A percentile compares a stretch with the other conserved stretches of the same genome.
These are phyloP conservation scores for Lasiodiplodia sp. DNA, from an alignment of 2,329 filamentous ascomycete genomes.

Conservation along the genomic window DNA sequence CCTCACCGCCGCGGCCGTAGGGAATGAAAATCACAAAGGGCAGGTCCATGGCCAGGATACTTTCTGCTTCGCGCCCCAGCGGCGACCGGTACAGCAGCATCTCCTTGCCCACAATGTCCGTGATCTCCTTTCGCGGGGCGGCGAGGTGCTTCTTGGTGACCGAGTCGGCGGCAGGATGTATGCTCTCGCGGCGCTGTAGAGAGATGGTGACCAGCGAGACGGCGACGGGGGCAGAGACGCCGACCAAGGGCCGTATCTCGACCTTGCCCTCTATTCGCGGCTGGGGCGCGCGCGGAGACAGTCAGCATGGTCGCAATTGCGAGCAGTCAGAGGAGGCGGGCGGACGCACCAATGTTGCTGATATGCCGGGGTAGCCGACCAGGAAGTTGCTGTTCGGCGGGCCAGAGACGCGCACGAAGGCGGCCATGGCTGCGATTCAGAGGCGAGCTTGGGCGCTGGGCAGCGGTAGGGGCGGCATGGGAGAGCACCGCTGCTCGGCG, in stretches of 20 bases:
- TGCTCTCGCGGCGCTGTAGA: conserved; percentile 91
- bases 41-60: conserved; percentile 92
- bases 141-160: conserved; percentile 90
- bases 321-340: conserved; percentile 17
- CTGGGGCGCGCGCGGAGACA: conserved; percentile 54
- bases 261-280: conserved; percentile 98
- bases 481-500: conserved; percentile 27
- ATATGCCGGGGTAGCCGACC: conserved; percentile 97
- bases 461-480: conserved; percentile 31
- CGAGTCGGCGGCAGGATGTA: conserved; percentile 94
- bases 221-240: conserved; percentile 86
- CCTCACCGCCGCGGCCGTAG: conserved; percentile 88
- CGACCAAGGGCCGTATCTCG: conserved; percentile 87
- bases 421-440: conserved; percentile 56
- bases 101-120: conserved; percentile 94
- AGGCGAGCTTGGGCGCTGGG: conserved; percentile 29
- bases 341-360: conserved; percentile 89
- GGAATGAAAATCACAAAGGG: conserved; percentile 98
- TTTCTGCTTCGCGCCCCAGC: conserved; percentile 83
- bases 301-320: conserved; percentile 21
- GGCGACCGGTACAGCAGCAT: conserved; percentile 89
- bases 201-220: conserved; percentile 94
- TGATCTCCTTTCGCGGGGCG: conserved; percentile 87
- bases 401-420: conserved; percentile 94
- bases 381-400: conserved; percentile 97